Evolutionary conservation across 2,329 filamentous ascomycete genomes (phyloP).

Genomic region (Talaromyces sp.): DNA sequence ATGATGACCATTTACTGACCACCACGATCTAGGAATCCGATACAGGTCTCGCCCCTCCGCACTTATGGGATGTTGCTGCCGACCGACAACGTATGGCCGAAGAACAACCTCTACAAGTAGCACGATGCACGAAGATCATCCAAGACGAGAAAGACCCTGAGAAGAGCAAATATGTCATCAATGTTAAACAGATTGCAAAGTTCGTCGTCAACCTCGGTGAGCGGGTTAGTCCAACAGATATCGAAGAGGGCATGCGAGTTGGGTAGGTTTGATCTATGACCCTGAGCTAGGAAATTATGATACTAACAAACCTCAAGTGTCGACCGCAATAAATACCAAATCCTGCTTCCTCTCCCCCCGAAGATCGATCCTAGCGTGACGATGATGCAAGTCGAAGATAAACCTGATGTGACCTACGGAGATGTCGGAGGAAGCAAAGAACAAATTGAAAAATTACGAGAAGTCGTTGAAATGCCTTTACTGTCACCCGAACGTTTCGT

Average conservation of each 20-base stretch:
- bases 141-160: conserved; percentile 91
- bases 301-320: conserved; percentile 53
- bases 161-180: conserved; percentile 99
- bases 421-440: conserved; percentile 99
- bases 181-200: conserved; percentile 99
- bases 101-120: conserved; percentile 96
- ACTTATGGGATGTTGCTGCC: conserved; percentile 97
- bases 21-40: conserved; percentile 78
- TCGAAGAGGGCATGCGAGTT: conserved; percentile 98
- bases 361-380: conserved; percentile 99
- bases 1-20: conserved; percentile 25
- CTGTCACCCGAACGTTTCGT: conserved; percentile 96
- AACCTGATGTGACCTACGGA: conserved; percentile 97
- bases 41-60: conserved; percentile 93
- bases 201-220: conserved; percentile 98
- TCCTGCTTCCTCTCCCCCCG: conserved; percentile 88
- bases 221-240: conserved; percentile 95
- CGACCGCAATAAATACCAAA: conserved; percentile 98
- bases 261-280: conserved; percentile 53
- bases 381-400: conserved; percentile 99
- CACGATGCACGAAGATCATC: conserved; percentile 98
- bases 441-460: conserved; percentile 97
- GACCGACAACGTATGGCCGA: conserved; percentile 98
- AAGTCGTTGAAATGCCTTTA: conserved; percentile 98
- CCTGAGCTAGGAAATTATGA: not conserved